Conservation (phyloP, 306 rosid genomes). For the Sicyos edulis region DNA sequence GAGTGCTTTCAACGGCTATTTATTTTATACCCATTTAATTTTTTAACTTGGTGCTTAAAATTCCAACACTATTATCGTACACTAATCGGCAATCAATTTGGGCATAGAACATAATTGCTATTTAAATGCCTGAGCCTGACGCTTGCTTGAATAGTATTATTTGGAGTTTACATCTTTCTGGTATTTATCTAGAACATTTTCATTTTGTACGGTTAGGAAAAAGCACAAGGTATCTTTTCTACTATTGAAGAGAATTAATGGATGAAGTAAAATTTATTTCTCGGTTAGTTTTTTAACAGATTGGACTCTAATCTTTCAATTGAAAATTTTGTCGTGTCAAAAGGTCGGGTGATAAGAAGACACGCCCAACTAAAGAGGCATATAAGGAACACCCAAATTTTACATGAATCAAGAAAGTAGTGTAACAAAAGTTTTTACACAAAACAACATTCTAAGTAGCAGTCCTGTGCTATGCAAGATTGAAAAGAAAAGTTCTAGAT, state of each 20-base stretch:
- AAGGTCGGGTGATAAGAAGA: background rate
- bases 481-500: background rate
- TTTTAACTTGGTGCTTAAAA: background rate
- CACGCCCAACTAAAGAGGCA: background rate
- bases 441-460: background rate
- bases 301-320: background rate
- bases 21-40: background rate
- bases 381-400: background rate
- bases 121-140: background rate
- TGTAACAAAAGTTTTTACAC: background rate
- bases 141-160: background rate
- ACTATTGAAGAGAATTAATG: background rate
- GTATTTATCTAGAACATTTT: background rate
- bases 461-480: background rate
- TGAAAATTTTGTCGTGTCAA: background rate
- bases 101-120: background rate
- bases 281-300: background rate
- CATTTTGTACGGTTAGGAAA: background rate
- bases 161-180: background rate
- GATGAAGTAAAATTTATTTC: background rate
- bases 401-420: background rate
- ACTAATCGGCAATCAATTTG: background rate
- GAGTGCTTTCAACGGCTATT: conserved; percentile 1
- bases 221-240: background rate
- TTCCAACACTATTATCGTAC: background rate